phyloP scores from a whole-genome alignment of 2,329 filamentous ascomycete genomes.

The Macrophomina pseudophaseolina region DNA sequence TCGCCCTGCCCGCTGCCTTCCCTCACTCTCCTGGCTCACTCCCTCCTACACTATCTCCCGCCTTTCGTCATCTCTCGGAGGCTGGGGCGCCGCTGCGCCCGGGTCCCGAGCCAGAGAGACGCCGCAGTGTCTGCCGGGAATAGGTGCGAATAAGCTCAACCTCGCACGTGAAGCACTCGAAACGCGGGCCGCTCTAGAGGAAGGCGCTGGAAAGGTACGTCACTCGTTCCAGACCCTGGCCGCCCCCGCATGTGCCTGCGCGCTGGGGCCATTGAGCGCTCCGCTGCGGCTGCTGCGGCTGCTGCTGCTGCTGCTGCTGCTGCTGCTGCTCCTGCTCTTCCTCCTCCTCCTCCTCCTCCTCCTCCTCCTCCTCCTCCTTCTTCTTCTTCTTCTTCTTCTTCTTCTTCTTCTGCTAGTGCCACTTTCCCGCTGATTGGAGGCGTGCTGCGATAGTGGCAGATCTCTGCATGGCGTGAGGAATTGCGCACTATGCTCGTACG shows the following conservation, averaged over 20 bases:
- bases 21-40: neutral
- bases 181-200: neutral
- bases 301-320: too few species aligned
- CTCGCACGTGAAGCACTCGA: neutral
- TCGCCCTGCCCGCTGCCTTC: conserved; percentile 1
- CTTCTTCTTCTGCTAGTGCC: too few species aligned
- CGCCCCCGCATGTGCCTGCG: neutral
- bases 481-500: neutral
- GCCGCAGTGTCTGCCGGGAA: neutral
- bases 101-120: too few species aligned
- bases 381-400: too few species aligned
- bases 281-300: neutral
- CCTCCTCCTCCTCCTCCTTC: too few species aligned
- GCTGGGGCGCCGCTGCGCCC: neutral
- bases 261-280: neutral
- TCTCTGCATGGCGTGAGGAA: neutral
- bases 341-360: too few species aligned
- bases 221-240: neutral
- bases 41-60: neutral
- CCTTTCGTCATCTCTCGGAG: neutral
- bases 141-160: conserved; percentile 6
- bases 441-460: neutral
- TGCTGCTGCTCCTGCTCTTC: neutral
- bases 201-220: neutral
- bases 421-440: too few species aligned